phyloP scores from a whole-genome alignment of 2,329 filamentous ascomycete species.

The Mycogone perniciosa region DNA sequence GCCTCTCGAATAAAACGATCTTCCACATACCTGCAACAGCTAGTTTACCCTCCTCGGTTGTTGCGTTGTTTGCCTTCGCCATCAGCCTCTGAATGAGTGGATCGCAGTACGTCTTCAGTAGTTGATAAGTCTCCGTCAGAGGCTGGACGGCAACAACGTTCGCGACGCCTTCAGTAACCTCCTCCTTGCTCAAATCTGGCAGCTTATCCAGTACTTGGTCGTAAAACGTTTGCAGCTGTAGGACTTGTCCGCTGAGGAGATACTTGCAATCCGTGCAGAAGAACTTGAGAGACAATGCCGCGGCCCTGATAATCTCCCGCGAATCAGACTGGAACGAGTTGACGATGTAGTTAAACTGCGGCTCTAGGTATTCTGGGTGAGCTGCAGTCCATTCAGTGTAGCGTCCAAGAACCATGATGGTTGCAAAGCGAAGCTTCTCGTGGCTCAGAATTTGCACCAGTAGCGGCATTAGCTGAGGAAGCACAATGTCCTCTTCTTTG shows the following conservation, averaged over 20 bases:
- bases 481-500: slow-evolving; percentile 75
- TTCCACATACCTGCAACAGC: slow-evolving; percentile 65
- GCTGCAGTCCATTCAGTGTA: slow-evolving; percentile 98
- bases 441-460: slow-evolving; percentile 92
- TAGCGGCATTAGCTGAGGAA: slow-evolving; percentile 87
- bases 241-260: slow-evolving; percentile 73
- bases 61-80: slow-evolving; percentile 77
- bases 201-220: slow-evolving; percentile 81
- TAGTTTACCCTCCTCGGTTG: slow-evolving; percentile 75
- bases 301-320: slow-evolving; percentile 83
- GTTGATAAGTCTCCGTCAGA: slow-evolving; percentile 68
- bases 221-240: slow-evolving; percentile 88
- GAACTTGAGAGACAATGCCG: slow-evolving; percentile 91
- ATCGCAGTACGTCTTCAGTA: slow-evolving; percentile 88
- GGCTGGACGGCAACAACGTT: slow-evolving; percentile 86
- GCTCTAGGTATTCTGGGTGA: slow-evolving; percentile 85
- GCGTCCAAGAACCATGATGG: slow-evolving; percentile 92
- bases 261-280: slow-evolving; percentile 93
- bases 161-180: slow-evolving; percentile 92
- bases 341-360: slow-evolving; percentile 93
- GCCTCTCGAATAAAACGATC: neutral
- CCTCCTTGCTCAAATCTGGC: slow-evolving; percentile 81
- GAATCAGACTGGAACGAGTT: slow-evolving; percentile 84
- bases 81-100: slow-evolving; percentile 82
- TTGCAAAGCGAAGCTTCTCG: slow-evolving; percentile 96